Conservation (phyloP, 1,284 basidiomycete genomes). For the Puccinia hordei region DNA sequence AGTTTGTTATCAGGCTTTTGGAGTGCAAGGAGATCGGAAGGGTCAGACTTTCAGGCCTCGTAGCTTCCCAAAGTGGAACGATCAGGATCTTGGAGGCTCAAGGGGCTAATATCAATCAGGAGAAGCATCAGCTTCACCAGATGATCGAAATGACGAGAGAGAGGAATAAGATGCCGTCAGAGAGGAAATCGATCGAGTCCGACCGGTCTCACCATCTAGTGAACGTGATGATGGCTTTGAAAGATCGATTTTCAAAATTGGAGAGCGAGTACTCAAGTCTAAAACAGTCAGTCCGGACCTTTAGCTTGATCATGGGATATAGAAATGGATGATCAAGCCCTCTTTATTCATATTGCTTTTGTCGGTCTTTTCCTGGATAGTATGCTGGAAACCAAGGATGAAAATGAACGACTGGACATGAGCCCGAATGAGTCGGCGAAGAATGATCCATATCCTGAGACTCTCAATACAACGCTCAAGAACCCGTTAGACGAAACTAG, state of each 20-base stretch:
- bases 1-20: not conserved
- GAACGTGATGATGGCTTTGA: not conserved
- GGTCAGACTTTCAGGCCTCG: not conserved
- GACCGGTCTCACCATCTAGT: too few species aligned
- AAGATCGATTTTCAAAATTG: not conserved
- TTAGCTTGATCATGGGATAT: too few species aligned
- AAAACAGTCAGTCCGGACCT: not conserved
- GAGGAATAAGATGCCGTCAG: not conserved
- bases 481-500: too few species aligned
- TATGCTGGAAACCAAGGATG: too few species aligned
- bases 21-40: not conserved
- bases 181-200: not conserved
- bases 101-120: not conserved
- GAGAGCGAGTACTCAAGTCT: not conserved
- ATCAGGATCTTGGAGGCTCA: not conserved
- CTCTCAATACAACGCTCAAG: too few species aligned
- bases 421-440: too few species aligned
- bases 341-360: too few species aligned
- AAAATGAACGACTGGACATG: too few species aligned
- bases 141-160: not conserved
- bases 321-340: too few species aligned
- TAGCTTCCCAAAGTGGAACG: not conserved
- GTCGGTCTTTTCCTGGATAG: too few species aligned
- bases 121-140: not conserved
- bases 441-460: too few species aligned